A percentile compares a stretch with the other conserved stretches of the same genome.
Evolutionary conservation across 139 green algal genomes (phyloP).

Genomic region (Monoraphidium neglectum): DNA sequence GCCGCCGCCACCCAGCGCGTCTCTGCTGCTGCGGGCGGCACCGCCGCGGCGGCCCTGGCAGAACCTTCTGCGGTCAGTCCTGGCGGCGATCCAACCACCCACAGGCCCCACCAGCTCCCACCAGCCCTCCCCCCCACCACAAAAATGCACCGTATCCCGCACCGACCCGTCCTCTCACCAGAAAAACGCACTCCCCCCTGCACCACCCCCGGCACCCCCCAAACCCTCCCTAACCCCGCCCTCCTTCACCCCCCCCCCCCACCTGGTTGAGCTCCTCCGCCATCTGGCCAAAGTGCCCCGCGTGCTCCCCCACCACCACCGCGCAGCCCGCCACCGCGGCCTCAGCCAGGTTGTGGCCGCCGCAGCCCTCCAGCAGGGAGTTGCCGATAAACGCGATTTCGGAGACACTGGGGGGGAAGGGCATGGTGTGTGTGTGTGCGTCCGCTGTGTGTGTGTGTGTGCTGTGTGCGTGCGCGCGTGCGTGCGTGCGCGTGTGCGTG

Average conservation of each 20-base stretch:
- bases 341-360: constrained; percentile 49
- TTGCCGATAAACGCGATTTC: constrained; percentile 46
- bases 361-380: constrained; percentile 39
- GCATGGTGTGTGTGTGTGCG: too few species aligned
- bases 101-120: too few species aligned
- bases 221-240: constrained; percentile 33
- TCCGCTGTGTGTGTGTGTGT: too few species aligned
- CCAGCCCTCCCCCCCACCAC: too few species aligned
- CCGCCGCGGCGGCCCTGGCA: too few species aligned
- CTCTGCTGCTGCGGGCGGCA: too few species aligned
- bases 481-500: too few species aligned
- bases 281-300: constrained; percentile 40
- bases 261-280: constrained; percentile 63
- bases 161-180: not conserved
- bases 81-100: too few species aligned
- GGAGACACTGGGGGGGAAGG: constrained; percentile 5
- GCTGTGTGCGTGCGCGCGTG: too few species aligned
- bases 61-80: too few species aligned
- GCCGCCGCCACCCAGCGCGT: too few species aligned
- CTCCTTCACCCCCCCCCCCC: constrained; percentile 41
- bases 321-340: constrained; percentile 59
- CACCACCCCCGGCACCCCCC: not conserved
- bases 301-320: constrained; percentile 55
- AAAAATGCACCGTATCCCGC: not conserved
- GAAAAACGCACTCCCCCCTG: not conserved